A percentile compares a stretch with the other conserved stretches of the same genome.
phyloP scores from a whole-genome alignment of 495 filamentous ascomycete species.

The Cercophora sp. region DNA sequence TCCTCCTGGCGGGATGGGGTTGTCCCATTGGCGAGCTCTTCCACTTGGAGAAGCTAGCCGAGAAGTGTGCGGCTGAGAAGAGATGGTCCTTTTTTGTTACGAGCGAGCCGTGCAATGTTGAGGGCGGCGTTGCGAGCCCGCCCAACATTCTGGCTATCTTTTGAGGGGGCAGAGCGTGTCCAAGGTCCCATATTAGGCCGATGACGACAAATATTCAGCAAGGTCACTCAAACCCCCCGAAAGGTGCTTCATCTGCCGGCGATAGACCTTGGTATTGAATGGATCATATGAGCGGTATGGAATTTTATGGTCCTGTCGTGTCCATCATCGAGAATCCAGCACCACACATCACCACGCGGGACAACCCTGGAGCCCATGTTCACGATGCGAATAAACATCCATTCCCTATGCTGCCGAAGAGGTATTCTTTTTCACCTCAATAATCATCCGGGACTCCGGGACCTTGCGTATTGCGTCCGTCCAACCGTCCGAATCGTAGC shows the following conservation, averaged over 20 bases:
- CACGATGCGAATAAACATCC: constrained; percentile 31
- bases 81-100: constrained; percentile 46
- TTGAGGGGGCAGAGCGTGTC: too few species aligned
- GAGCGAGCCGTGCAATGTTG: constrained; percentile 46
- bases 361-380: not conserved
- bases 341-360: too few species aligned
- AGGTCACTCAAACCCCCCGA: too few species aligned
- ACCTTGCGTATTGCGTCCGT: constrained; percentile 26
- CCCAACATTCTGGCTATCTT: constrained; percentile 38
- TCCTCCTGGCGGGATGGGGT: constrained; percentile 46
- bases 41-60: constrained; percentile 41
- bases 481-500: constrained; percentile 24
- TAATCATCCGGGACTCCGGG: constrained; percentile 34
- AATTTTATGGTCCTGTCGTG: too few species aligned
- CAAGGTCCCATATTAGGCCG: too few species aligned
- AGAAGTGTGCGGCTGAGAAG: constrained; percentile 24
- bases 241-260: too few species aligned
- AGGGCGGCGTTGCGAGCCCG: constrained; percentile 45
- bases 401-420: constrained; percentile 34
- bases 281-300: too few species aligned
- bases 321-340: too few species aligned
- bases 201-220: too few species aligned
- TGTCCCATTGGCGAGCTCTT: constrained; percentile 50
- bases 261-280: too few species aligned
- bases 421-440: constrained; percentile 23